Evolutionary conservation across 768 basidiomycete genomes (phyloP).

Genomic region (Neoboletus subvelutipes): DNA sequence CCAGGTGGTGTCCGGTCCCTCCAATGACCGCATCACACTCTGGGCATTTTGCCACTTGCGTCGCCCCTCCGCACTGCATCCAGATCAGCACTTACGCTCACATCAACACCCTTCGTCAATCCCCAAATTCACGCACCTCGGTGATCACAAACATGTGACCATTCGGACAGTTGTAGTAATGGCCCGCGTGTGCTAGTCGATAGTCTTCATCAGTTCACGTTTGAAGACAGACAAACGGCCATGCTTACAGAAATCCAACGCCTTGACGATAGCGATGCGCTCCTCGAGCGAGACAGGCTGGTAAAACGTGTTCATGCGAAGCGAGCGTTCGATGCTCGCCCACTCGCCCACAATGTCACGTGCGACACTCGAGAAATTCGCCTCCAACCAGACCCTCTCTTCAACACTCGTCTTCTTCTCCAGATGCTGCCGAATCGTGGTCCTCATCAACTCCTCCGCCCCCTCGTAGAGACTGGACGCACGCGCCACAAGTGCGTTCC

Average conservation of each 20-base stretch:
- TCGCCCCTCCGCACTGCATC: slow-evolving; percentile 58
- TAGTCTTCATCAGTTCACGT: not conserved
- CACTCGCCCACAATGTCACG: slow-evolving; percentile 46
- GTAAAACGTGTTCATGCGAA: slow-evolving; percentile 48
- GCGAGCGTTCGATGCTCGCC: slow-evolving; percentile 38
- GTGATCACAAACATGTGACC: slow-evolving; percentile 63
- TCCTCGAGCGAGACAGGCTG: slow-evolving; percentile 54
- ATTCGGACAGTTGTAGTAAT: slow-evolving; percentile 53
- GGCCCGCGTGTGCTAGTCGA: slow-evolving; percentile 39
- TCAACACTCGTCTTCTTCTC: slow-evolving; percentile 25
- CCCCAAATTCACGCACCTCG: slow-evolving; percentile 39
- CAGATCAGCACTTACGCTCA: slow-evolving; percentile 1
- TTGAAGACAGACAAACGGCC: not conserved
- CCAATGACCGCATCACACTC: slow-evolving; percentile 59
- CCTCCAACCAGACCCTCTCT: slow-evolving; percentile 40
- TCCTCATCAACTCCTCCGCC: not conserved
- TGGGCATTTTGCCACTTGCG: slow-evolving; percentile 46
- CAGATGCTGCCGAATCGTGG: slow-evolving; percentile 8
- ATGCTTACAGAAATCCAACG: slow-evolving; percentile 47
- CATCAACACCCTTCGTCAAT: not conserved
- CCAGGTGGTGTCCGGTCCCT: slow-evolving; percentile 43
- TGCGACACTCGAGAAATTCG: slow-evolving; percentile 41
- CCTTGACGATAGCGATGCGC: slow-evolving; percentile 47
- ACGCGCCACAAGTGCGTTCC: slow-evolving; percentile 23
- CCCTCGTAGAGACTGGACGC: slow-evolving; percentile 14